Base-by-base conservation (phyloP, 1,284 basidiomycete species). In the Tetrapyrgos nigripes region DNA sequence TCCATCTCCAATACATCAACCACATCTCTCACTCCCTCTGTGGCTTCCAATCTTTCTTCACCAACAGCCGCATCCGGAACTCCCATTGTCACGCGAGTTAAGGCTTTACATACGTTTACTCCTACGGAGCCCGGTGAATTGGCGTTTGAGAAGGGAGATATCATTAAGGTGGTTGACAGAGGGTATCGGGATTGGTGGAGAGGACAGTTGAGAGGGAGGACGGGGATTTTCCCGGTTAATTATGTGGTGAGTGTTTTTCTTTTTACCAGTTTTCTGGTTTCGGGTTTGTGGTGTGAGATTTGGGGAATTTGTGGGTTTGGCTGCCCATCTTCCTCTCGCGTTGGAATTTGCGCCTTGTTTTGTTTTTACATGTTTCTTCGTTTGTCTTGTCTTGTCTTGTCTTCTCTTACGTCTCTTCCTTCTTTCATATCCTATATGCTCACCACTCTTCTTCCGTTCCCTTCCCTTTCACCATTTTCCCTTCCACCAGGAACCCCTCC, bases 151-250 rank as follows among this genome's bases (percentile, higher is more conserved):
- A 92, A 93, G 65, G 97, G 96, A 2, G 97, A 99, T 68, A 81
- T 98, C 53, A 96, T 99, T 78, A 96, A 96, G 66, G 97, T 96
- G 37, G 88, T 99, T 10, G 96, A 98, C 73, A 87, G 94, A 44
- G 93, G 92, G 26, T 98, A 98, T 77, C 92, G 96, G 69, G 95
- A 98, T 72, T 99, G 97, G 97, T 99, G 97, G 96, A 82, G 94
- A 48, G 97, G 97, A 2, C 96, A 98, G 66, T 76, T 96, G 40
- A 92, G 92, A 66, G 96, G 96, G 1, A 82, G 93, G 60, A 96
- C 95, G 8, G 97, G 97, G 13, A 99, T 99, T 61, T 99, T 99
- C 75, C 97, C 97, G 0, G 94, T 98, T 40, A 98, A 97, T 70
- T 98, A 98, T 76, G 94, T 99, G 64, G 92, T 93, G 67, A 27